Base-by-base conservation (phyloP, 2,329 filamentous ascomycete genomes). In the Sporothrix schenckii region DNA sequence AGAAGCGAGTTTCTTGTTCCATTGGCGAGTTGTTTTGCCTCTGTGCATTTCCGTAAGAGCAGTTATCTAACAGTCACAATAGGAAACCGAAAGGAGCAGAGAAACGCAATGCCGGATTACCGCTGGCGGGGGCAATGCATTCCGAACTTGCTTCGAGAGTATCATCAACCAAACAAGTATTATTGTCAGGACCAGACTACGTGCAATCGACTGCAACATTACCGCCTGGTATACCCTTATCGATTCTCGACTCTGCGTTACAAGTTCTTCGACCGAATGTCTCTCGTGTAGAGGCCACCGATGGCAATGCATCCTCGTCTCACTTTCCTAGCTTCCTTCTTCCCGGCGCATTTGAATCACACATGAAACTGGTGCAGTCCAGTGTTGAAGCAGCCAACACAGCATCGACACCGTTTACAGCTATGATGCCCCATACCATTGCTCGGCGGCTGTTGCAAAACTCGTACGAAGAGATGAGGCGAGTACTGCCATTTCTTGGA, bases 331-430 rank as follows among this genome's bases (percentile, higher is more conserved):
- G 27, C 1, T 66, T 66, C 5, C 63, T 66, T 6, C 30, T 66
- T 1, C 49, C 63, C 13, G 63, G 63, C 30, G 49, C 49, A 1
- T 66, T 21, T 11, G 49, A 66, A n/a, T 52, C 63, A 3, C 63
- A 66, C 30, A 52, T 66, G 63, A 50, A 19, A 14, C 47, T 53
- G 11, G 63, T 53, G 1, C 44, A 53, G 63, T 39, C 63, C 4
- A 53, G 9, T 13, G 49, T 66, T 0, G n/a, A 39, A 16, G 47
- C 24, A 2, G 30, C 61, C 21, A 6, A 53, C 3, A 4, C 3
- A 2, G 34, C 63, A 1, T 6, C 47, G 21, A 24, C 47, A 0
- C 44, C 47, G 2, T 53, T 50, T 10, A 41, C 63, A 10, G 19
- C 49, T 13, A 4, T 66, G 10, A 53, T 66, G 47, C 63, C 63